Percentiles rank a stretch among this genome's conserved stretches.
Conservation (phyloP, 2,329 filamentous ascomycete species). For the Fusarium cyanostomum region DNA sequence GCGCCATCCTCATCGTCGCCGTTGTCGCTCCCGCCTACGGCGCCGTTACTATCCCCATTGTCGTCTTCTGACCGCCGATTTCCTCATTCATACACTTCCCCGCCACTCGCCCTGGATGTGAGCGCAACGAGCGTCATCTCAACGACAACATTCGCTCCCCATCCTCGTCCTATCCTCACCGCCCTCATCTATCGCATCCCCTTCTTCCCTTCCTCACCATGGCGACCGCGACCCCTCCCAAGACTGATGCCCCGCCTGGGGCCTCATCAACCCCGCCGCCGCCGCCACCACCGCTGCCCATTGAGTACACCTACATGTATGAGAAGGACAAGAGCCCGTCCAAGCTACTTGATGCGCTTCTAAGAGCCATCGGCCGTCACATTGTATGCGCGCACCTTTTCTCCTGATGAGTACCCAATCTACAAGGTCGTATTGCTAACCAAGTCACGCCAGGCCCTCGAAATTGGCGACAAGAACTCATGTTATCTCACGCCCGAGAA, state of each 20-base stretch:
- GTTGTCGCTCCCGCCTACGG: conserved; percentile 10
- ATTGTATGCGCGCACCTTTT: conserved; percentile 65
- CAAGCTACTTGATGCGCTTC: conserved; percentile 71
- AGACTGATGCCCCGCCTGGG: conserved; percentile 36
- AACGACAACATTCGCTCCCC: conserved; percentile 1
- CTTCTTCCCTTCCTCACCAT: conserved; percentile 26
- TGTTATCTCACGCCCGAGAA: conserved; percentile 70
- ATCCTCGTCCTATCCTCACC: not conserved
- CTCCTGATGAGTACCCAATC: not conserved
- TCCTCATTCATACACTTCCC: conserved; percentile 31
- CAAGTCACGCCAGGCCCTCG: conserved; percentile 55
- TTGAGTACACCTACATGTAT: conserved; percentile 73
- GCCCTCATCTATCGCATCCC: not conserved
- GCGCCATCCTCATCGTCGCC: conserved; percentile 25
- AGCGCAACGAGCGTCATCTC: conserved; percentile 15
- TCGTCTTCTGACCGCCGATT: conserved; percentile 37
- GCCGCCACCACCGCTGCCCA: conserved; percentile 40
- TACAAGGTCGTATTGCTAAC: conserved; percentile 27
- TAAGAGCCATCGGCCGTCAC: conserved; percentile 73
- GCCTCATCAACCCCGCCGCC: conserved; percentile 39
- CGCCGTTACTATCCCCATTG: conserved; percentile 13
- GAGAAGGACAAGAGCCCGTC: conserved; percentile 74
- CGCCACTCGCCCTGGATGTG: conserved; percentile 36
- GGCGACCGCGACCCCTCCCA: conserved; percentile 41
- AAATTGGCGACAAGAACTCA: conserved; percentile 67